Evolutionary conservation across 139 green algal genomes (phyloP).

Genomic region (Asterochloris erici): DNA sequence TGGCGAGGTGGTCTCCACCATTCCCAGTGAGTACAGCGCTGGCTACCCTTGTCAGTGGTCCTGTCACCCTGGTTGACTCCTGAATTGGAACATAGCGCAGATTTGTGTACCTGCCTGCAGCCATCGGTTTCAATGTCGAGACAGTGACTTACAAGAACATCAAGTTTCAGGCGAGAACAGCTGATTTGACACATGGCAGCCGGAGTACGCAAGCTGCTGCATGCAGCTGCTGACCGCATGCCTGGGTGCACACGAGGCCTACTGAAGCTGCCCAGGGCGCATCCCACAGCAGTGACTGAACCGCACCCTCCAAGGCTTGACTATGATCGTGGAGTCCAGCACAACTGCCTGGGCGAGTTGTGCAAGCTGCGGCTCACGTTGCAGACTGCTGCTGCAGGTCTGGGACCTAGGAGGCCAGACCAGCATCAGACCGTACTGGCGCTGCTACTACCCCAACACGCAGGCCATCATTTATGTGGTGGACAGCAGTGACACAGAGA

Average conservation of each 20-base stretch:
- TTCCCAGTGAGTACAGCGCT: slow-evolving; percentile 80
- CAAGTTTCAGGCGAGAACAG: slow-evolving; percentile 84
- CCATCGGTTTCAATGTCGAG: slow-evolving; percentile 99
- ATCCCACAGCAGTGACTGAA: too few relatives aligned
- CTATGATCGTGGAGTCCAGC: background rate
- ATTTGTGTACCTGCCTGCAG: slow-evolving; percentile 40
- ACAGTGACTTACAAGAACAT: slow-evolving; percentile 99
- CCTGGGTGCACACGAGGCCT: too few relatives aligned
- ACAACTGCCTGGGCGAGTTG: too few relatives aligned
- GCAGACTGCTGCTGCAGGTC: slow-evolving; percentile 46
- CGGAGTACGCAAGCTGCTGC: too few relatives aligned
- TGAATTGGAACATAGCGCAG: too few relatives aligned
- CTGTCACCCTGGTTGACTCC: too few relatives aligned
- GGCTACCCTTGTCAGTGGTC: background rate
- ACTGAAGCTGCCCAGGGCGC: too few relatives aligned
- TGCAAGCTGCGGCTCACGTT: slow-evolving; percentile 75
- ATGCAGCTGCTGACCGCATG: too few relatives aligned
- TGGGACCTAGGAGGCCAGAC: slow-evolving; percentile 84
- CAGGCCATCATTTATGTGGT: slow-evolving; percentile 99
- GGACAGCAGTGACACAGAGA: slow-evolving; percentile 91
- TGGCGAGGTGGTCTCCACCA: slow-evolving; percentile 97
- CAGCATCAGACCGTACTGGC: slow-evolving; percentile 96
- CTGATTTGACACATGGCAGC: too few relatives aligned
- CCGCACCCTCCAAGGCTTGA: too few relatives aligned
- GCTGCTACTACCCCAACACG: slow-evolving; percentile 99